Evolutionary conservation across 768 basidiomycete genomes (phyloP).

Genomic region (Coprinellus micaceus): DNA sequence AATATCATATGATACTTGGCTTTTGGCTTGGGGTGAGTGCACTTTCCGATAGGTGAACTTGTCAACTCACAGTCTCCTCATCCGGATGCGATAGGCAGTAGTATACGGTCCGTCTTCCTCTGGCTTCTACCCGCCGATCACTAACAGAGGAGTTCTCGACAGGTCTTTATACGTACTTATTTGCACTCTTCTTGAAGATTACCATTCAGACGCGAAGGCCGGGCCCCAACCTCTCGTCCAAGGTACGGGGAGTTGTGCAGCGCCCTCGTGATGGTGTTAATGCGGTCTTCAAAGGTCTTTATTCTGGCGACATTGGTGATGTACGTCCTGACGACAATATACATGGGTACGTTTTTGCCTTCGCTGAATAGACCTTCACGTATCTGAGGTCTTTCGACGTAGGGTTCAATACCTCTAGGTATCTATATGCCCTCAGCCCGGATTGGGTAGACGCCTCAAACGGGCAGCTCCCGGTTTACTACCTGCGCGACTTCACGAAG

Average conservation of each 20-base stretch:
- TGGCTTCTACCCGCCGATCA: not conserved
- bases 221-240: not conserved
- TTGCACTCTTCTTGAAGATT: not conserved
- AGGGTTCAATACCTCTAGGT: constrained; percentile 3
- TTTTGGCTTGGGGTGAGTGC: too few relatives aligned
- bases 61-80: not conserved
- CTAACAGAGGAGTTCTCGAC: not conserved
- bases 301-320: not conserved
- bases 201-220: not conserved
- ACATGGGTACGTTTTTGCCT: not conserved
- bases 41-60: not conserved
- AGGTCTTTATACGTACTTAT: not conserved
- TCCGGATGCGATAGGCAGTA: not conserved
- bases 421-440: too few relatives aligned
- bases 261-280: not conserved
- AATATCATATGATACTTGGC: not conserved
- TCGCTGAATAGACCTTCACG: not conserved
- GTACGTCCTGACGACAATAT: not conserved
- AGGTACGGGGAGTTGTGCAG: not conserved
- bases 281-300: not conserved
- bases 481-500: too few relatives aligned
- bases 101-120: not conserved
- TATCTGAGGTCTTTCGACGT: not conserved
- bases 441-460: not conserved
- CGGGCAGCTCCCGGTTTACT: not conserved